Evolutionary conservation across 2,329 filamentous ascomycete genomes (phyloP), one percentile per base, ranked within the genome.

Genomic region (Parascedosporium putredinis): DNA sequence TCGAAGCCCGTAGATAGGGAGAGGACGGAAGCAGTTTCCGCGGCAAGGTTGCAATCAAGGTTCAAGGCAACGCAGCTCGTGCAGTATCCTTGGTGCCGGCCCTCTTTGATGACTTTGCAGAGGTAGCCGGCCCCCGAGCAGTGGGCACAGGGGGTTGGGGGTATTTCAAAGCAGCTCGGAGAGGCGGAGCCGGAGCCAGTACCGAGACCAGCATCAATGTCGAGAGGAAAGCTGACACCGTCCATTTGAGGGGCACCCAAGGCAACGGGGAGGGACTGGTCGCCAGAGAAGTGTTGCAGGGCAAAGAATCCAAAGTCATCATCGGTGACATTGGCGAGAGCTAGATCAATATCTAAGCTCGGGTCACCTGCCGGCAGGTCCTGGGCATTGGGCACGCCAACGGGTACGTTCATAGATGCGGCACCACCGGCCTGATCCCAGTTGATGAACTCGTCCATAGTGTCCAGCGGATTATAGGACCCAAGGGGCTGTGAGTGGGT

Each of bases 381-480:
- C 34, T 65, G 60, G 45, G 60, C 55, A n/a, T n/a, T n/a, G 29
- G 61, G 54, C 27, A 65, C 55, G 52, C 64, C 59, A 50, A 62
- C 57, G 52, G 63, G 59, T 53, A 59, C 56, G 53, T 60, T 57
- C 49, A 60, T 64, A 51, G 64, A 58, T n/a, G n/a, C n/a, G 36
- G 63, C 61, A 38, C 68, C 65, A 43, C 65, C 72, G 46, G 71
- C 68, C 51, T 72, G 64, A 56, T 80, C 76, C 76, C 79, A 83
- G 60, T 81, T 70, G 62, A 86, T 75, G 60, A 84, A 80, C 54
- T 82, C 75, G 50, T 83, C 79, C 69, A 76, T 67, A 20, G 38
- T 36, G 16, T 31, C 18, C 24, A 51, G 51, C 34, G 46, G 43
- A 34, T 14, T 25, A 43, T 36, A n/a, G n/a, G 27, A 31, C 27